Evolutionary conservation across 2,329 filamentous ascomycete genomes (phyloP).

Genomic region (Rhynchosporium agropyri): DNA sequence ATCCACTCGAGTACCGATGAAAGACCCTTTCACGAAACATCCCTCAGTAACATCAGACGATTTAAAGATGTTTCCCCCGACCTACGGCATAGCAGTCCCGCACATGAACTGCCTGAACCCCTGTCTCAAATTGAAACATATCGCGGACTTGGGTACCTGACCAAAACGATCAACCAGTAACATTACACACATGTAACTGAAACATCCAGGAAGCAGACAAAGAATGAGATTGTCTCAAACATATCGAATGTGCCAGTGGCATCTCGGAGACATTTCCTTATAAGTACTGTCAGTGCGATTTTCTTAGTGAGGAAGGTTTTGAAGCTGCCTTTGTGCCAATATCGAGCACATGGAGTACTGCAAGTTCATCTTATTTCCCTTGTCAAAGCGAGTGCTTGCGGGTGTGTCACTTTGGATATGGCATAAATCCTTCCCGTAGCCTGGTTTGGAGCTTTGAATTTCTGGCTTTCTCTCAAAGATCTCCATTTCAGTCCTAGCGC

Average conservation of each 20-base stretch:
- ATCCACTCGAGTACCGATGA: neutral
- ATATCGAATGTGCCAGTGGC: neutral
- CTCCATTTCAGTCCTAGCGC: neutral
- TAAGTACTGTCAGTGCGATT: neutral
- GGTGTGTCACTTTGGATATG: neutral
- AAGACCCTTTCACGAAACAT: neutral
- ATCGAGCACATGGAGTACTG: too few relatives aligned
- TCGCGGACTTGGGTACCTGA: neutral
- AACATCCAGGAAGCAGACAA: constrained; percentile 11
- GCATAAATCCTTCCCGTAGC: constrained; percentile 1
- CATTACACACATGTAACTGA: neutral
- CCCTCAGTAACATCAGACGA: constrained; percentile 1
- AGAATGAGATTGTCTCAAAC: constrained; percentile 13
- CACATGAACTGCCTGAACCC: constrained; percentile 2
- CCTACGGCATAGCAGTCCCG: neutral
- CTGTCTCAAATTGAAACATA: neutral
- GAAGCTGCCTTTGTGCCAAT: neutral
- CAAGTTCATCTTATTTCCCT: neutral
- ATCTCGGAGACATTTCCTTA: neutral
- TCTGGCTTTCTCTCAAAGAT: neutral
- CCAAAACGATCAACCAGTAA: neutral
- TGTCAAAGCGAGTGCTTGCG: neutral
- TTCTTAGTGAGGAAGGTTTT: constrained; percentile 8
- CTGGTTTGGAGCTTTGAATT: neutral
- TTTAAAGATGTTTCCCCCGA: neutral